phyloP scores from a whole-genome alignment of 257 asterid species.

The Solanum pinnatisectum region DNA sequence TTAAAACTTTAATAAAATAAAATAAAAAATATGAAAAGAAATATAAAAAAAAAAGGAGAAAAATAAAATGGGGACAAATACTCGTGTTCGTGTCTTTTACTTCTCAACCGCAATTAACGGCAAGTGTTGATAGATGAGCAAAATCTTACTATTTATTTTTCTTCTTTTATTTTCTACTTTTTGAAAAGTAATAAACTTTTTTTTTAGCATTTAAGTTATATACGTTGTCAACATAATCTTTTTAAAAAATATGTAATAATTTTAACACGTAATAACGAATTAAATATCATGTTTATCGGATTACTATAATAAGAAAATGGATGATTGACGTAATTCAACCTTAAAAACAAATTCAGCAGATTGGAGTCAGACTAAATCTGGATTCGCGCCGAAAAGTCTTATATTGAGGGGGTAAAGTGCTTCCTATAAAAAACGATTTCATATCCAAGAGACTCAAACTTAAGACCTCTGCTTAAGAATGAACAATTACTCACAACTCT shows the following conservation, averaged over 20 bases:
- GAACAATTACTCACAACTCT: fast-evolving
- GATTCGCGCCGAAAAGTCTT: fast-evolving
- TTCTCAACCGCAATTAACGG: constrained; percentile 90
- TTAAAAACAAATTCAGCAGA: too few relatives aligned
- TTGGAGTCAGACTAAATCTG: too few relatives aligned
- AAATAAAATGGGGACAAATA: constrained; percentile 12
- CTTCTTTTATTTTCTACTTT: background rate
- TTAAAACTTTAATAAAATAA: background rate
- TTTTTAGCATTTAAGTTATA: background rate
- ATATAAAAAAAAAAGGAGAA: background rate
- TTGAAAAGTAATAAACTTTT: background rate
- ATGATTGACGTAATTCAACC: fast-evolving
- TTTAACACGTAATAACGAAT: background rate
- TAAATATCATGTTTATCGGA: background rate
- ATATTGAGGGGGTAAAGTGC: fast-evolving
- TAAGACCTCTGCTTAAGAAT: too few relatives aligned
- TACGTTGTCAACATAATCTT: background rate
- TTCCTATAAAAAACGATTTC: too few relatives aligned
- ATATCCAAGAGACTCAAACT: too few relatives aligned
- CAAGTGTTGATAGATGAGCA: constrained; percentile 9
- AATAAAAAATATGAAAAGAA: background rate
- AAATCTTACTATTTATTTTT: background rate
- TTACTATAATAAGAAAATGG: background rate
- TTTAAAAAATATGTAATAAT: background rate
- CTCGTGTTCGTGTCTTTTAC: constrained; percentile 23